Conservation (phyloP, 2,329 filamentous ascomycete species). For the Shiraia bambusicola region DNA sequence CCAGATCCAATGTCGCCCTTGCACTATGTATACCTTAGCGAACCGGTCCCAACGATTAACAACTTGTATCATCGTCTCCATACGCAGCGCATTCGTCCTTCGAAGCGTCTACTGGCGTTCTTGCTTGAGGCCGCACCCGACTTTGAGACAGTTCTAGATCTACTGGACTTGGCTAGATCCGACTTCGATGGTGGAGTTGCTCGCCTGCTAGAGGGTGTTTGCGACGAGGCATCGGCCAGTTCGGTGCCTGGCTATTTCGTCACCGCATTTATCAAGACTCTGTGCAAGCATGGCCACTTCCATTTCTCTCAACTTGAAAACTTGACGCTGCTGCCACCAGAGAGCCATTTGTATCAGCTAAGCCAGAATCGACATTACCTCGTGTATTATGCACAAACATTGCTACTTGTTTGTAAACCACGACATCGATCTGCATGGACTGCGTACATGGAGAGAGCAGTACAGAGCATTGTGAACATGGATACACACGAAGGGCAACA, state of each 20-base stretch:
- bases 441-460: constrained; percentile 27
- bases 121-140: constrained; percentile 51
- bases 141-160: constrained; percentile 18
- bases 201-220: constrained; percentile 23
- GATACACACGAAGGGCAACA: background rate
- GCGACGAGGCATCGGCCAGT: constrained; percentile 6
- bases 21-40: constrained; percentile 65
- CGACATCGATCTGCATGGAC: constrained; percentile 34
- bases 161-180: constrained; percentile 21
- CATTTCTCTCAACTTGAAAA: constrained; percentile 6
- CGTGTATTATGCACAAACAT: constrained; percentile 32
- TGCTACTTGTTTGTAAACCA: constrained; percentile 28
- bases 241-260: constrained; percentile 29
- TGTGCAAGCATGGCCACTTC: constrained; percentile 35
- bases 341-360: constrained; percentile 22
- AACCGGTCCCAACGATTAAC: constrained; percentile 60
- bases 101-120: constrained; percentile 55
- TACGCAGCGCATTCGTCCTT: constrained; percentile 51
- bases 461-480: constrained; percentile 10
- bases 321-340: constrained; percentile 8
- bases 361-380: constrained; percentile 25
- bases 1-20: constrained; percentile 61
- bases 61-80: constrained; percentile 64
- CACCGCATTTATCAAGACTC: constrained; percentile 31
- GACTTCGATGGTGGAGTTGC: constrained; percentile 24